These are phyloP conservation scores for Cercis canadensis DNA, from an alignment of 306 rosid genomes.

Conservation along the genomic window DNA sequence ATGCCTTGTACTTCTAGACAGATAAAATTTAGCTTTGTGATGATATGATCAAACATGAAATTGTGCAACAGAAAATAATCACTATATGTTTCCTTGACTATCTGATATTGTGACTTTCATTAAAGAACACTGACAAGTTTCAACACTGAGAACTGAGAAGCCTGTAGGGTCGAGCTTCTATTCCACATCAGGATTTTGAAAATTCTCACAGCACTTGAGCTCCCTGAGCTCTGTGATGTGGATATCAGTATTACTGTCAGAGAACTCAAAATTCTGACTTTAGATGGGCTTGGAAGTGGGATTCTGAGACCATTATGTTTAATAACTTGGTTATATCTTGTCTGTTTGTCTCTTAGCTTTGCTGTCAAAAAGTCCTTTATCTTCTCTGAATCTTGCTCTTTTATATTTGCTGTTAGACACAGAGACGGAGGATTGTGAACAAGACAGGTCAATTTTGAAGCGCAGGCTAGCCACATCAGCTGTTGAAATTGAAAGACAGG, in stretches of 20 bases:
- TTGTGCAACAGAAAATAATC: background rate
- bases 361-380: background rate
- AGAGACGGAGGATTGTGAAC: conserved; percentile 73
- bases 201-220: background rate
- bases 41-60: background rate
- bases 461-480: conserved; percentile 74
- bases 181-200: background rate
- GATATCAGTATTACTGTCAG: background rate
- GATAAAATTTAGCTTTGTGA: background rate
- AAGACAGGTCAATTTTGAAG: conserved; percentile 70
- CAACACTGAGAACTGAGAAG: background rate
- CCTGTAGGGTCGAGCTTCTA: background rate
- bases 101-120: too few species aligned
- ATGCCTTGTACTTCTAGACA: background rate
- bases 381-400: conserved; percentile 26
- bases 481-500: conserved; percentile 86
- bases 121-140: too few species aligned
- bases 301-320: conserved; percentile 9
- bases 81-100: too few species aligned
- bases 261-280: background rate
- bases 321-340: background rate
- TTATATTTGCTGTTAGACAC: conserved; percentile 54
- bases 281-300: conserved; percentile 1
- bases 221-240: background rate
- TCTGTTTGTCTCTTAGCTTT: background rate